Conservation (phyloP, 2,329 filamentous ascomycete species). For the Verticillium isaacii region DNA sequence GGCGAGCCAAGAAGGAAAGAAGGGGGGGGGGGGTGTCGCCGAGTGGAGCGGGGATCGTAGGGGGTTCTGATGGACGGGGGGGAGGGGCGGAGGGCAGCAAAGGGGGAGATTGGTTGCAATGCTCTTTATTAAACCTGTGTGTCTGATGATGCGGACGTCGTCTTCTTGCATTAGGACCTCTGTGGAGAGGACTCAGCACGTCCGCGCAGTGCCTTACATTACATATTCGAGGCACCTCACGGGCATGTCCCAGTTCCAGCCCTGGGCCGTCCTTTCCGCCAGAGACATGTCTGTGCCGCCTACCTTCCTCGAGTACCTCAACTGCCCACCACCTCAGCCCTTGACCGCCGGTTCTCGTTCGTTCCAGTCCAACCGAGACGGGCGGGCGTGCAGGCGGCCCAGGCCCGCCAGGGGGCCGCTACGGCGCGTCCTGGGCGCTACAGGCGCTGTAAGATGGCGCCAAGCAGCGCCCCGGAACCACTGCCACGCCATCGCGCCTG, state of each 20-base stretch:
- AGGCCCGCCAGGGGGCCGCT: background rate
- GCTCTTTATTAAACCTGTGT: background rate
- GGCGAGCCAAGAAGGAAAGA: background rate
- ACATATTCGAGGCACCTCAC: background rate
- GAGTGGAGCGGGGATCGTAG: background rate
- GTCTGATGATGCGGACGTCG: background rate
- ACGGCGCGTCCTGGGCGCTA: background rate
- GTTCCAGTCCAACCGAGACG: background rate
- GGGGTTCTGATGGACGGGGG: background rate
- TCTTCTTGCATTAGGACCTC: background rate
- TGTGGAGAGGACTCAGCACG: background rate
- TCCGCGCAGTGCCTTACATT: background rate
- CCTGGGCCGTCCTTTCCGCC: background rate
- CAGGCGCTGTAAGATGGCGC: background rate
- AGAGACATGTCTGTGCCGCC: background rate
- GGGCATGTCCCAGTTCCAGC: background rate
- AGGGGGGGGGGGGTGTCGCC: background rate
- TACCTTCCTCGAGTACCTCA: background rate
- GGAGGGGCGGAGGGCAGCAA: background rate
- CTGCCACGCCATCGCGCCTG: background rate
- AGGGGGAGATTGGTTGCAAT: background rate
- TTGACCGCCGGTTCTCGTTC: background rate
- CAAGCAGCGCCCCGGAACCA: background rate
- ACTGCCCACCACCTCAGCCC: no score
- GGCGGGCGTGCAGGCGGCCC: background rate